Evolutionary conservation across 805 yeast genomes (phyloP).

Genomic region (Barnettozyma pratensis): DNA sequence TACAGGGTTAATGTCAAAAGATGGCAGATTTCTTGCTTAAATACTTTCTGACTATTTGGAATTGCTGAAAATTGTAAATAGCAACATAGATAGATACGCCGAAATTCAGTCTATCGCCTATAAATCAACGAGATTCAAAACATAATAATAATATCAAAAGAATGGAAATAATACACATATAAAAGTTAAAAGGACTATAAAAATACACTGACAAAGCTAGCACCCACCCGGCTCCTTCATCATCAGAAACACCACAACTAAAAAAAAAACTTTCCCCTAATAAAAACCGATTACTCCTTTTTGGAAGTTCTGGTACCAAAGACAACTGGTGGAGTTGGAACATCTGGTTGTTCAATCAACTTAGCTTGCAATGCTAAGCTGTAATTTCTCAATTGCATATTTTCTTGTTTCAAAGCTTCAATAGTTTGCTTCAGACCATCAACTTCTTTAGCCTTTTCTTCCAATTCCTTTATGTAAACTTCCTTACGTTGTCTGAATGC

Average conservation of each 20-base stretch:
- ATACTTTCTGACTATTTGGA: not conserved
- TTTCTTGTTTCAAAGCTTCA: slow-evolving; percentile 64
- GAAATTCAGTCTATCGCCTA: not conserved
- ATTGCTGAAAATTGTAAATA: not conserved
- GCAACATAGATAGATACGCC: not conserved
- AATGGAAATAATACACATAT: not conserved
- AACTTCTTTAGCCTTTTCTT: slow-evolving; percentile 59
- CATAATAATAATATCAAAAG: not conserved
- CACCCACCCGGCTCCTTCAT: not conserved
- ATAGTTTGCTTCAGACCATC: slow-evolving; percentile 59
- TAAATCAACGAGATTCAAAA: not conserved
- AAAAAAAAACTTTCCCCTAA: not conserved
- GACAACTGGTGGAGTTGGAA: slow-evolving; percentile 35
- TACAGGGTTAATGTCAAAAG: not conserved
- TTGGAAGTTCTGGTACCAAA: slow-evolving; percentile 17
- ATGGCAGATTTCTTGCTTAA: not conserved
- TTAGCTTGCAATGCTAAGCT: slow-evolving; percentile 65
- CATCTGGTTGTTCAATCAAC: slow-evolving; percentile 45
- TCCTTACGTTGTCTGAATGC: slow-evolving; percentile 88
- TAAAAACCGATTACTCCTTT: slow-evolving; percentile 4
- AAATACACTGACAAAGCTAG: not conserved
- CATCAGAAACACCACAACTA: not conserved
- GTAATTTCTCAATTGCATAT: slow-evolving; percentile 66
- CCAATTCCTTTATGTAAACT: slow-evolving; percentile 73
- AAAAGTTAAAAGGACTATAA: not conserved